Percentiles rank a stretch among this genome's conserved stretches.
These are phyloP conservation scores for Colletotrichum karsti DNA, from an alignment of 2,329 filamentous ascomycete species.

Conservation along the genomic window DNA sequence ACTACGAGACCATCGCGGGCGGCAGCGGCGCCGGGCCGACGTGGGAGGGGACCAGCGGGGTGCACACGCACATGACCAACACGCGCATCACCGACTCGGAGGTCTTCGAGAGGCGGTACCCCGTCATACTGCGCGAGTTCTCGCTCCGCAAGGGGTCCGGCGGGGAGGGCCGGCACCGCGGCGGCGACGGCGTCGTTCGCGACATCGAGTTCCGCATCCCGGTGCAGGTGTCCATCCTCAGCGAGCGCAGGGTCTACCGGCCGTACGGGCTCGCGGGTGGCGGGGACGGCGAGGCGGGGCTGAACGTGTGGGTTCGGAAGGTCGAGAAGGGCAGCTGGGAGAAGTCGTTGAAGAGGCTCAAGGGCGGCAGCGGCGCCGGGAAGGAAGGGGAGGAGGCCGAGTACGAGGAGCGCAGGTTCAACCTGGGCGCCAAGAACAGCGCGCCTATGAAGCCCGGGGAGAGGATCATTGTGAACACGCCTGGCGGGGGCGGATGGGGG, in stretches of 20 bases:
- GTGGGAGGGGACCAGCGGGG: constrained; percentile 52
- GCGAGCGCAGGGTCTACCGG: constrained; percentile 78
- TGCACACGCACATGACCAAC: constrained; percentile 73
- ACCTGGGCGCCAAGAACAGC: constrained; percentile 82
- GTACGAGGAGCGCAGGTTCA: constrained; percentile 71
- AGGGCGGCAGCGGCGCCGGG: constrained; percentile 34
- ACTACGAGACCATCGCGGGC: constrained; percentile 69
- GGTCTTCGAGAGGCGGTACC: constrained; percentile 64
- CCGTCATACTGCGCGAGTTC: constrained; percentile 77
- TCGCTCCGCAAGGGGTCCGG: constrained; percentile 69
- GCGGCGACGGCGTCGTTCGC: constrained; percentile 78
- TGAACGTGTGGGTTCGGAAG: constrained; percentile 88
- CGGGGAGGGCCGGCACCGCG: constrained; percentile 71
- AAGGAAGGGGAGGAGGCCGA: constrained; percentile 45
- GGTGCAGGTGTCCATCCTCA: constrained; percentile 80
- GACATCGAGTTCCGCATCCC: constrained; percentile 84
- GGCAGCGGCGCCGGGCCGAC: constrained; percentile 75
- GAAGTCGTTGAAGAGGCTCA: constrained; percentile 49
- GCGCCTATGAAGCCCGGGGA: constrained; percentile 81
- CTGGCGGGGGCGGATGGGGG: constrained; percentile 84
- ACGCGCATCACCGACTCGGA: constrained; percentile 73
- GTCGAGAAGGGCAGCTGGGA: constrained; percentile 67
- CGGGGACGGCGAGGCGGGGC: constrained; percentile 77
- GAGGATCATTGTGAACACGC: constrained; percentile 79
- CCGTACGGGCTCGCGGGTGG: constrained; percentile 87